phyloP scores from a whole-genome alignment of 2,329 filamentous ascomycete species.

The Nannizziopsis arthrosporioides region DNA sequence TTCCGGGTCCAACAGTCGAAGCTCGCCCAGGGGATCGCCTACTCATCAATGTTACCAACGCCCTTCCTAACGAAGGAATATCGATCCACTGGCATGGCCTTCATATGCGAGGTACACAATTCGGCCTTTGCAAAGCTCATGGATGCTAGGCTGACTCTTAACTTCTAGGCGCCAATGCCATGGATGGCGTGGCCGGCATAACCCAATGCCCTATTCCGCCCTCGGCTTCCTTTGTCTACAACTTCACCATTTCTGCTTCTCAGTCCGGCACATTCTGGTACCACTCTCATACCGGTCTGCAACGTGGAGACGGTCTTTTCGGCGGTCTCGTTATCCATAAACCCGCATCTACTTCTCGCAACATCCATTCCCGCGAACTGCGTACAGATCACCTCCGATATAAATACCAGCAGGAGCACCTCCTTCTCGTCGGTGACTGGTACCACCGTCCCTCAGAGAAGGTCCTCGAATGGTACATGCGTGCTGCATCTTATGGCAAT shows the following conservation, averaged over 20 bases:
- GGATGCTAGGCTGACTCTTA: background rate
- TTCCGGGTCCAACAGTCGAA: conserved; percentile 42
- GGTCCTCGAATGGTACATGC: conserved; percentile 36
- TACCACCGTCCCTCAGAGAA: conserved; percentile 36
- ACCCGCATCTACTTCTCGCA: conserved; percentile 19
- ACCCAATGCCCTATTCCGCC: conserved; percentile 57
- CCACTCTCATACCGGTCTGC: conserved; percentile 36
- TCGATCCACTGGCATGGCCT: conserved; percentile 41
- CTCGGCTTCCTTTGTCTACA: conserved; percentile 39
- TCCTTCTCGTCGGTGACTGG: conserved; percentile 42
- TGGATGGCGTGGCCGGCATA: conserved; percentile 42
- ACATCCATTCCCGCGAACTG: conserved; percentile 15
- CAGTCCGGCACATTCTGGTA: conserved; percentile 41
- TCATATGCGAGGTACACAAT: conserved; percentile 29
- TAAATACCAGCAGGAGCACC: conserved; percentile 30
- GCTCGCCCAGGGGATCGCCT: conserved; percentile 38
- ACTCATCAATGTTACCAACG: conserved; percentile 35
- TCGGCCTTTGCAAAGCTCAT: background rate
- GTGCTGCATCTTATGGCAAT: conserved; percentile 34
- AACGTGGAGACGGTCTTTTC: conserved; percentile 38
- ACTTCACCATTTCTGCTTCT: conserved; percentile 29
- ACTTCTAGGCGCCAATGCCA: conserved; percentile 18
- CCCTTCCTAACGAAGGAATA: conserved; percentile 29
- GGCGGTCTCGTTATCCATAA: conserved; percentile 39
- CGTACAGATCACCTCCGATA: conserved; percentile 13